Conservation (phyloP, 805 yeast species). For the Ogataea ramenticola region DNA sequence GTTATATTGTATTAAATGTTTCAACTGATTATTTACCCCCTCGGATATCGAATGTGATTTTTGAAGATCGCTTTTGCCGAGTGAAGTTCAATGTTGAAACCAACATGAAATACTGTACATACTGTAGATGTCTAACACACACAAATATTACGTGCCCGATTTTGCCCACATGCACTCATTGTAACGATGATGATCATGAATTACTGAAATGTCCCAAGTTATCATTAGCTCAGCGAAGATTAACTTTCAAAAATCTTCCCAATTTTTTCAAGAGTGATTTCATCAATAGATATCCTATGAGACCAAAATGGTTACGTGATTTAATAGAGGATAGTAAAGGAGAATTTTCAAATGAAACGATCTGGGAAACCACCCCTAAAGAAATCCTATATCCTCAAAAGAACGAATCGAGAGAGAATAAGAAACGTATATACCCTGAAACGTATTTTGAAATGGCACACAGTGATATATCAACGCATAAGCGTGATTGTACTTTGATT, state of each 20-base stretch:
- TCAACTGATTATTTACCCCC: neutral
- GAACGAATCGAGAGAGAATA: neutral
- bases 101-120: neutral
- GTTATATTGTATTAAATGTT: neutral
- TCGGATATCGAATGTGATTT: neutral
- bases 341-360: neutral
- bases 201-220: neutral
- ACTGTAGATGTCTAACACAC: neutral
- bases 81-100: neutral
- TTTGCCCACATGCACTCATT: neutral
- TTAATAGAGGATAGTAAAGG: neutral
- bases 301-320: neutral
- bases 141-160: neutral
- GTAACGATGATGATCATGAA: neutral
- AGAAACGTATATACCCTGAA: neutral
- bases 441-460: neutral
- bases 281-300: neutral
- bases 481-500: too few species aligned
- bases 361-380: too few species aligned
- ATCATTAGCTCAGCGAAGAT: neutral
- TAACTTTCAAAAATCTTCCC: neutral
- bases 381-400: neutral
- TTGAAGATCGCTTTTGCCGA: too few species aligned
- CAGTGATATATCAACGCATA: too few species aligned
- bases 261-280: neutral